A percentile compares a stretch with the other conserved stretches of the same genome.
These are phyloP conservation scores for Chaetomium tenue DNA, from an alignment of 495 filamentous ascomycete species.

Conservation along the genomic window DNA sequence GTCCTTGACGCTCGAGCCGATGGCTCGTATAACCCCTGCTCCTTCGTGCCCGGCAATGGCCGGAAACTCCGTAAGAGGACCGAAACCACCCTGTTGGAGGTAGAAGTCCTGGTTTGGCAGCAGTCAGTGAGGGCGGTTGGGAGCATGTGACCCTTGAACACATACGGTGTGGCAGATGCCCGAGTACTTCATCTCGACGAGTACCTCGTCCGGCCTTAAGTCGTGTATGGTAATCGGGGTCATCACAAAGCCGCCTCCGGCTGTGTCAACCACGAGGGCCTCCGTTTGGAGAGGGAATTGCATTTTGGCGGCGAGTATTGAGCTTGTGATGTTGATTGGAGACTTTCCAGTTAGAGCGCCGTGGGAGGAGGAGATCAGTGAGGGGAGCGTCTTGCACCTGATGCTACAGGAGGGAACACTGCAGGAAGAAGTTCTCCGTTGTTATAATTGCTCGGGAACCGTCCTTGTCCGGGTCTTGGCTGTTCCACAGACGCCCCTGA, in stretches of 20 bases:
- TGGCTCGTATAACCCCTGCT: constrained; percentile 45
- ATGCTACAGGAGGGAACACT: too few species aligned
- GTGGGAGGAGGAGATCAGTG: background rate
- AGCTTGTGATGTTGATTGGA: background rate
- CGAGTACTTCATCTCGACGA: constrained; percentile 42
- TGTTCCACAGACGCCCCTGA: too few species aligned
- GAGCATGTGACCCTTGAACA: background rate
- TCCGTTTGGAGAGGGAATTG: constrained; percentile 24
- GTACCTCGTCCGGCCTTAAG: constrained; percentile 38
- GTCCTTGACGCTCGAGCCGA: constrained; percentile 45
- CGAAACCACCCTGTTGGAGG: constrained; percentile 37
- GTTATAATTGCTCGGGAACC: too few species aligned
- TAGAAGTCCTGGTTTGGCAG: constrained; percentile 27
- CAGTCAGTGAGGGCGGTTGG: background rate
- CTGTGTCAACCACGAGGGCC: constrained; percentile 23
- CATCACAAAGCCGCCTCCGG: constrained; percentile 25
- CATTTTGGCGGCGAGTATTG: background rate
- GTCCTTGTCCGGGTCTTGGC: too few species aligned
- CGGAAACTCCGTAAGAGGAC: constrained; percentile 35
- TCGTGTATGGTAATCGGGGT: constrained; percentile 32
- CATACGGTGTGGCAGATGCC: constrained; percentile 45
- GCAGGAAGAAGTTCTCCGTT: too few species aligned
- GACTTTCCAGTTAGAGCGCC: background rate
- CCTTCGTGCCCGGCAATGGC: constrained; percentile 56
- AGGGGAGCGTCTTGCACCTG: too few species aligned